Evolutionary conservation across 202 grass and related monocot genomes (phyloP), one percentile per base, ranked within the genome.

Genomic region (Panicum hallii): DNA sequence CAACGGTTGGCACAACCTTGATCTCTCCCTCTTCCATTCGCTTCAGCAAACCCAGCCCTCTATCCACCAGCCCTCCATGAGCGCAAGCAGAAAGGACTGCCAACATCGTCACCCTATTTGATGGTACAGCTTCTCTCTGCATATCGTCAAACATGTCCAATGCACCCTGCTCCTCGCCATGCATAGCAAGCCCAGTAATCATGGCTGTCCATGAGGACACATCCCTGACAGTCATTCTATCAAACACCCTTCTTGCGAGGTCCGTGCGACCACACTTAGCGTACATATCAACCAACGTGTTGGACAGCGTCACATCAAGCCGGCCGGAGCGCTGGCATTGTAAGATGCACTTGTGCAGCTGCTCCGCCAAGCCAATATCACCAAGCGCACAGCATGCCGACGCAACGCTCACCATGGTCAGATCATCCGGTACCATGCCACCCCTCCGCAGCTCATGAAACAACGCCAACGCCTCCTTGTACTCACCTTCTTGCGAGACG

Each of bases 151-250:
- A 94, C 57, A 85, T 40, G 30, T 82, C 49, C 23, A 87, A 4
- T 5, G 72, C 89, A 45, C 14, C 58, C 74, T 63, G 67, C 63
- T 82, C 92, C 19, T 91, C 72, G 8, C 87, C 81, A 41, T 87
- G 87, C 3, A 55, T 76, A 15, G 78, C 87, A 67, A 91, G 62
- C 7, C 40, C 73, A 19, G 68, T 53, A 44, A 94, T 91, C 84
- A 94, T 87, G 36, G 87, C 60, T 30, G 84, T 91, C 89, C 92
- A 91, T 5, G 73, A 83, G 10, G 81, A 85, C 11, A 83, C 87
- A 45, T 91, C 78, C 34, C 73, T 70, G 0, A 17, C 54, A 26
- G 61, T 10, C 67, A 91, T 87, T 79, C 60, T 63, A 20, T 28
- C 41, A 26, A 91, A 91, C 2, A 89, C 45, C 48, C 56, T 72